These are phyloP conservation scores for Penicillium sp. DNA, from an alignment of 2,329 filamentous ascomycete species.

Conservation along the genomic window DNA sequence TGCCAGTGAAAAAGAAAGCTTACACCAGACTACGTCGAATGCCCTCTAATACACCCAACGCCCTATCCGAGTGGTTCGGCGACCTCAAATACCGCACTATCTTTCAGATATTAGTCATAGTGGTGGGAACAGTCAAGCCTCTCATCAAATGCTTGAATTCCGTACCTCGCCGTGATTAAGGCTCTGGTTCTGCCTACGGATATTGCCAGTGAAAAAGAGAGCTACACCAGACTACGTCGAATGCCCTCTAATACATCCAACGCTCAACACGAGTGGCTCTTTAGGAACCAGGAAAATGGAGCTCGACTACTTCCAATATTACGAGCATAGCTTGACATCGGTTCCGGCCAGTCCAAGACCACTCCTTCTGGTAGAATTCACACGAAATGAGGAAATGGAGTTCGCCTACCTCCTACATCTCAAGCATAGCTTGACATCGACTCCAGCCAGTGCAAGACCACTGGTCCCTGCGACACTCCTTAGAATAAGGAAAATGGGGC, in stretches of 20 bases:
- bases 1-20: no score
- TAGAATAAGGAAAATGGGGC: background rate
- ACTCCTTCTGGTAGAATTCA: no score
- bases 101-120: background rate
- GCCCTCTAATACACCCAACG: no score
- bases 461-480: no score
- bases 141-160: background rate
- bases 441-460: no score
- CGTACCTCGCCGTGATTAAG: background rate
- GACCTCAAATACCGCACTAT: no score
- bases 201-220: no score
- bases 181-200: background rate
- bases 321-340: no score
- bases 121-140: background rate
- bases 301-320: no score
- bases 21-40: fast-evolving
- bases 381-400: no score
- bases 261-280: background rate
- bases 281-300: background rate
- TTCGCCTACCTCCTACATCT: background rate
- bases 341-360: no score
- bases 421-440: background rate
- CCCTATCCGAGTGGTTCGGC: background rate
- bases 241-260: no score
- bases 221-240: fast-evolving